Evolutionary conservation across 2,329 filamentous ascomycete genomes (phyloP), one percentile per base, ranked within the genome.

Genomic region (Ophiosphaerella korrae): DNA sequence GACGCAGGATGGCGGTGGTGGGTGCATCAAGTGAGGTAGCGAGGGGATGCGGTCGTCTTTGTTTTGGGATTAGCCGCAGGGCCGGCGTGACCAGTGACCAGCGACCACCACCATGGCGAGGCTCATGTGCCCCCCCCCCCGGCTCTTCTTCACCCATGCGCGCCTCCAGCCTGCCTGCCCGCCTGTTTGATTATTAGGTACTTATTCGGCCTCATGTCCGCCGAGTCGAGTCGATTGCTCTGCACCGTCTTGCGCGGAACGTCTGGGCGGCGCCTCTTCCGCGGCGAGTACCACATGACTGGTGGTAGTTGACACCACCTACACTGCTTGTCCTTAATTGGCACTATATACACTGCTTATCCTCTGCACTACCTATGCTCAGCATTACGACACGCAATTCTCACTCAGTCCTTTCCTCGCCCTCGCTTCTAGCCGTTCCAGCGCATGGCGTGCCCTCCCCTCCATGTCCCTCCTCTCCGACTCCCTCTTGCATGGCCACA

Each of bases 391-490:
- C n/a, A 47, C 49, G 33, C 26, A 49, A 55, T 29, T 18, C 39
- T 36, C 32, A 23, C 38, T 32, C 48, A 36, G 36, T 42, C 38
- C 24, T 45, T 39, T 36, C 18, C 16, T n/a, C 42, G 35, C 39
- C 49, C 48, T 57, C 58, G 56, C 49, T 52, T 57, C 60, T 44
- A 14, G 42, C 21, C 47, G 49, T 45, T 41, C 44, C 42, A 40
- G 67, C 65, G 68, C 62, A 74, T 74, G 71, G 71, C 69, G 62
- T 52, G 53, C 60, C 42, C 41, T 52, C 44, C 47, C 60, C 57
- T 60, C 58, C 44, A 74, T 74, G 71, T 72, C 71, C 50, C 64
- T 74, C 55, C 57, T 74, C 57, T 66, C 61, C 51, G 70, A 73
- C 58, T 67, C 71, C 31, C 53, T 71, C 2, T 60, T 74, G 5